Base-by-base conservation (phyloP, 225 moss, liverwort and hornwort genomes). In the Anthoceros angustus region DNA sequence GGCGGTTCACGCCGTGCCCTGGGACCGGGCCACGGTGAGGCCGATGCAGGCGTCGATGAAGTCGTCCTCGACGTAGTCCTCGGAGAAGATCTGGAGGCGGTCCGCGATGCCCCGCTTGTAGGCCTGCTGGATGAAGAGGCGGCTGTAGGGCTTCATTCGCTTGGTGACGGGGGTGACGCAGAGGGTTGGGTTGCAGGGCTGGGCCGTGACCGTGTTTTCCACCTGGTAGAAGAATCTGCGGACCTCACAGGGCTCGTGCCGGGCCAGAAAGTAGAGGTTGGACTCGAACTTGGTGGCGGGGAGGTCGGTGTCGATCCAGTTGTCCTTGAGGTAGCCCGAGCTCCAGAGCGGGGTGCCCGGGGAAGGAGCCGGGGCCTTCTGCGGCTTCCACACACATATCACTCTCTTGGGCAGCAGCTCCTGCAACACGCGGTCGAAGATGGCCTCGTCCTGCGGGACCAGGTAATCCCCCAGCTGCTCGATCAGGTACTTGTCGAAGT, bases 281-380 rank as follows among this genome's bases (percentile, higher is more conserved):
- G 72, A 74, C 26, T 80, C 64, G 63, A 95, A 91, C 74, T 95
- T 95, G 1, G 80, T 86, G 8, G 83, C 70, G 9, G 94, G 94
- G 18, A 95, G 69, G 69, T 95, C 94, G 11, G 94, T 95, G 62
- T 95, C 94, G 46, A 88, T 86, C 94, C 94, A 95, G 61, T 95
- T 91, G 68, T 91, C 94, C 42, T 80, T 77, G 23, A 95, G 66
- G 66, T 77, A 95, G 10, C 62, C 80, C 12, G 88, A 86, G 74
- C 94, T 95, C 79, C 86, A 95, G 45, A 95, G 45, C 3, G 87
- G 88, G 50, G 83, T 83, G 42, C 86, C 86, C 0, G 84, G 84
- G 0, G 90, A 82, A 4, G 94, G 94, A 5, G 86, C 94, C 1
- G 79, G 66, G 2, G 76, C 68, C 40, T 79, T 69, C 21, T 76